Base-by-base conservation (phyloP, 1,284 basidiomycete species). In the Mrakiaceae sp. region DNA sequence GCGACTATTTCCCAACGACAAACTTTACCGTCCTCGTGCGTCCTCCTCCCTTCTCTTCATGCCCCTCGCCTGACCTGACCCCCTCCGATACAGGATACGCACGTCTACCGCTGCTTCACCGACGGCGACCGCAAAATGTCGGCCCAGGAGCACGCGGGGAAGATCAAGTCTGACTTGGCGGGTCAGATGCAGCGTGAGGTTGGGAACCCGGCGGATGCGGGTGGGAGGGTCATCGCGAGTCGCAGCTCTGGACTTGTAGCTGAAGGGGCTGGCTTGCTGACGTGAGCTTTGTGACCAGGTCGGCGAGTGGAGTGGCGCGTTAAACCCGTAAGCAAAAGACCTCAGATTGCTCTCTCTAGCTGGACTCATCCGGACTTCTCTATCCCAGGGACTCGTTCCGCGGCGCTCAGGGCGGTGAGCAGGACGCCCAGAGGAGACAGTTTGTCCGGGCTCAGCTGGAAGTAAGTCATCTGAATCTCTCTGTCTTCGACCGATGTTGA, bases 51-150 rank as follows among this genome's bases (percentile, higher is more conserved):
- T 12, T 2, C 55, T n/a, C 46, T 16, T 42, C 10, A 7, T 27
- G 54, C 39, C 42, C 4, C n/a, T 44, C 43, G 43, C 40, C 11
- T 6, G 10, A 11, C 1, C 6, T 10, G n/a, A 10, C 3, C 10
- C 12, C 14, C 55, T 16, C 1, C 27, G 11, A n/a, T 6, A n/a
- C 43, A 57, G 55, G 90, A 94, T 75, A 87, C 92, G 71, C 90
- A 93, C 73, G 81, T 93, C 27, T 94, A 93, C 73, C 83, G 90
- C 48, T 91, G 88, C 74, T 89, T 89, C 74, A 88, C 62, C 70
- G 9, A 70, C 6, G 76, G 78, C 4, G 90, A 93, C 74, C 82
- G 78, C 44, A 69, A 71, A 0, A 83, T 82, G 4, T 74, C 81
- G 1, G 86, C 82, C 0, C 74, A 80, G 9, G 79, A 83, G 60